A percentile compares a stretch with the other conserved stretches of the same genome.
These are phyloP conservation scores for Bremia lactucae DNA, from an alignment of 352 stramenopile genomes.

Conservation along the genomic window DNA sequence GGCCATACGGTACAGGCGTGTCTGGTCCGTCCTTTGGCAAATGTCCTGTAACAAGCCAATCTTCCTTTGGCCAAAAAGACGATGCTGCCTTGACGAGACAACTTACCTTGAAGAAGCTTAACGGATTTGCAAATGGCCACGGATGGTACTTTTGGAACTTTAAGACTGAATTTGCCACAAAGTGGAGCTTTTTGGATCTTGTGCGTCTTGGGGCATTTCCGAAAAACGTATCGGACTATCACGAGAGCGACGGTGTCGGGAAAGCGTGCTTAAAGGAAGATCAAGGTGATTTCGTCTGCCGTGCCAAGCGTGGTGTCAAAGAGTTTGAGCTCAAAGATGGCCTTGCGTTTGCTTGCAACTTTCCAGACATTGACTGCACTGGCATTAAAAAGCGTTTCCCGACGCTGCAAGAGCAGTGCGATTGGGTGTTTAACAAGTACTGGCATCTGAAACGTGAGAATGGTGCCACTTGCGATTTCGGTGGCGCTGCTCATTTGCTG, in stretches of 20 bases:
- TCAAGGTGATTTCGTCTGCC: slow-evolving; percentile 63
- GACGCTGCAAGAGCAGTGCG: slow-evolving; percentile 56
- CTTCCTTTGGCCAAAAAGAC: slow-evolving; percentile 72
- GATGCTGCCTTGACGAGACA: slow-evolving; percentile 65
- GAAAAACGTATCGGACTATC: slow-evolving; percentile 68
- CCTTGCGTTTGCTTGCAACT: slow-evolving; percentile 55
- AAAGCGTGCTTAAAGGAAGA: slow-evolving; percentile 55
- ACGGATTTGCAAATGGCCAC: slow-evolving; percentile 85
- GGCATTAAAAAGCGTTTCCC: slow-evolving; percentile 36
- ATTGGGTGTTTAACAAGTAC: slow-evolving; percentile 72
- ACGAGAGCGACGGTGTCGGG: slow-evolving; percentile 44
- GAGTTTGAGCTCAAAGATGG: slow-evolving; percentile 55
- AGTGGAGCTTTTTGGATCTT: slow-evolving; percentile 86
- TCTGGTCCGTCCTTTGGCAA: slow-evolving; percentile 84
- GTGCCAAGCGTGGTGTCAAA: slow-evolving; percentile 63
- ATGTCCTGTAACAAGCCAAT: slow-evolving; percentile 81
- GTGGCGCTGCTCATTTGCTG: slow-evolving; percentile 51
- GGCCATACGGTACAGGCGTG: slow-evolving; percentile 64
- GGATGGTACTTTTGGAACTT: slow-evolving; percentile 96
- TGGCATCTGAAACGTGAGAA: slow-evolving; percentile 61
- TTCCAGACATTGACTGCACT: slow-evolving; percentile 44
- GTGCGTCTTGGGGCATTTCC: slow-evolving; percentile 51
- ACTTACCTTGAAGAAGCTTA: slow-evolving; percentile 89
- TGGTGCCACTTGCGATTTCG: slow-evolving; percentile 74
- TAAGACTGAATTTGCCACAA: slow-evolving; percentile 85